phyloP scores from a whole-genome alignment of 345 rosid genomes.

The Hypericum perforatum region DNA sequence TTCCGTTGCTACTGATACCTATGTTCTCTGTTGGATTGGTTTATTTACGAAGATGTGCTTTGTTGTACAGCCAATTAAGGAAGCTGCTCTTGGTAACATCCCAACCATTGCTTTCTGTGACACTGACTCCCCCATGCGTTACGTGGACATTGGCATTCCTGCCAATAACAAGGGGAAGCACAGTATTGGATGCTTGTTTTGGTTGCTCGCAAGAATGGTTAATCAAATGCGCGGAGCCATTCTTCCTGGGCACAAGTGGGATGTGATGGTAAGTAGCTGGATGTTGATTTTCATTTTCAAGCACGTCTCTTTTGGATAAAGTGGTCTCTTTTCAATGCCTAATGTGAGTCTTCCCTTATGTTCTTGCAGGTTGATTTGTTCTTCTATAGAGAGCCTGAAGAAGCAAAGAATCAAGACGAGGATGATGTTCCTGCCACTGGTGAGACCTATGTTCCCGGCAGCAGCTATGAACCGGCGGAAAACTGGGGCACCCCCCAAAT shows the following conservation, averaged over 20 bases:
- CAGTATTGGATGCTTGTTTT: conserved; percentile 13
- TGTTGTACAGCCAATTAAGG: conserved; percentile 9
- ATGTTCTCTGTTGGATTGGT: neutral
- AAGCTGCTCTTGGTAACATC: conserved; percentile 13
- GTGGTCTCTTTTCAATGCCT: too few species aligned
- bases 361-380: conserved; percentile 7
- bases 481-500: conserved; percentile 2
- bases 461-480: neutral
- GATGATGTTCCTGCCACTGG: conserved; percentile 1
- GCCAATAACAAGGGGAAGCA: conserved; percentile 15
- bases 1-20: neutral
- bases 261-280: conserved; percentile 24
- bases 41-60: neutral
- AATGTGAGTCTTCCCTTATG: neutral
- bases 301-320: too few species aligned
- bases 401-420: conserved; percentile 7
- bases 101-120: conserved; percentile 16
- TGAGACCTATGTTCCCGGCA: neutral
- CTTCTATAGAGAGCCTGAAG: conserved; percentile 9
- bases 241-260: conserved; percentile 23
- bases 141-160: conserved; percentile 14
- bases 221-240: conserved; percentile 10
- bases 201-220: conserved; percentile 15
- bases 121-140: conserved; percentile 12
- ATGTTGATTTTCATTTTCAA: too few species aligned